Evolutionary conservation across 176 grass and related monocot genomes (phyloP).

Genomic region (Phoenix roebelenii): DNA sequence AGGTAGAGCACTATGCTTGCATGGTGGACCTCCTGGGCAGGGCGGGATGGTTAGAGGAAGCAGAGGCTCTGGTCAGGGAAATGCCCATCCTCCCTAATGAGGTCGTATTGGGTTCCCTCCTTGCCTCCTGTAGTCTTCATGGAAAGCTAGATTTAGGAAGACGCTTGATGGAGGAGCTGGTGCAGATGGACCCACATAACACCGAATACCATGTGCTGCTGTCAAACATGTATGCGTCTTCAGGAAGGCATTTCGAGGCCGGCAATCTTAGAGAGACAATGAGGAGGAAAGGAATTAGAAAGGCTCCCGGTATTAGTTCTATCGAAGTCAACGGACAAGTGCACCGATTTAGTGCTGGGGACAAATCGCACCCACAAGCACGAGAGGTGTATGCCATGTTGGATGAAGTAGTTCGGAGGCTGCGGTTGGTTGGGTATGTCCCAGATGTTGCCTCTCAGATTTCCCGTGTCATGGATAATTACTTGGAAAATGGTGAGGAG

Average conservation of each 20-base stretch:
- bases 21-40: conserved; percentile 17
- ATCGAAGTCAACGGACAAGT: conserved; percentile 12
- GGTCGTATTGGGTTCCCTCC: conserved; percentile 16
- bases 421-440: conserved; percentile 13
- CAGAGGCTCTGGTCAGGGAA: conserved; percentile 10
- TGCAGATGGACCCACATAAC: conserved; percentile 2
- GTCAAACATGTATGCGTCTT: conserved; percentile 10
- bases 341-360: conserved; percentile 17
- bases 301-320: conserved; percentile 17
- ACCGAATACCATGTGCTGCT: conserved; percentile 19
- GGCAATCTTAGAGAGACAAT: neutral
- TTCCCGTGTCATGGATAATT: conserved; percentile 9
- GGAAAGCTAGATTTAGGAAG: conserved; percentile 12
- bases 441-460: conserved; percentile 18
- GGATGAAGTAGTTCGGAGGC: conserved; percentile 12
- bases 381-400: conserved; percentile 6
- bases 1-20: conserved; percentile 15
- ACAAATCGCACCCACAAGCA: conserved; percentile 13
- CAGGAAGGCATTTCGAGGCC: conserved; percentile 11
- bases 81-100: conserved; percentile 11
- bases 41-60: conserved; percentile 13
- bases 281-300: conserved; percentile 2
- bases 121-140: conserved; percentile 7
- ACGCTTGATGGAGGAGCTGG: conserved; percentile 10
- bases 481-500: conserved; percentile 5